These are phyloP conservation scores for Trichoderma reesei DNA, from an alignment of 495 filamentous ascomycete species.

Conservation along the genomic window DNA sequence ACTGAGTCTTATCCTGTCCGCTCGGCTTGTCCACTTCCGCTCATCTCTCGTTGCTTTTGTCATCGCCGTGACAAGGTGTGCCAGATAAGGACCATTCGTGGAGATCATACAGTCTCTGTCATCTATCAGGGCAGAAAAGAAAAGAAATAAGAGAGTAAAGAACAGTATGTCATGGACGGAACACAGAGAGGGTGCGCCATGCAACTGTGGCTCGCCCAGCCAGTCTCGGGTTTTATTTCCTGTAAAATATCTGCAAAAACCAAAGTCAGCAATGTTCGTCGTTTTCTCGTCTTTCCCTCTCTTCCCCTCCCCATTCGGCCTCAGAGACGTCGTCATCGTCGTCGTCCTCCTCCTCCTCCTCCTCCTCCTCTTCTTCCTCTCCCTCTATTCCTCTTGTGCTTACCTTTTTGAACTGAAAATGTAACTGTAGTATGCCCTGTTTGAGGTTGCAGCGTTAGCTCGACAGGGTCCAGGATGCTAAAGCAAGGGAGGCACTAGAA, in stretches of 20 bases:
- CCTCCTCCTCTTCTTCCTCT: background rate
- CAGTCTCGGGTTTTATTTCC: slow-evolving; percentile 38
- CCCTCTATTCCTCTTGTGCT: background rate
- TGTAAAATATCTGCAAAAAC: slow-evolving; percentile 50
- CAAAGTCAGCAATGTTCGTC: slow-evolving; percentile 26
- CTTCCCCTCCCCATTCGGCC: background rate
- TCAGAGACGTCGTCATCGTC: no score
- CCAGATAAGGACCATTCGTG: no score
- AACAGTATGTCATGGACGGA: background rate
- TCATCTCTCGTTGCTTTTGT: no score
- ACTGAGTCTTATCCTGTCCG: no score
- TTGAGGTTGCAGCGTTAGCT: slow-evolving; percentile 18
- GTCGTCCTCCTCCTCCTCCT: background rate
- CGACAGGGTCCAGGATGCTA: background rate
- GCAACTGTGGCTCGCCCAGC: background rate
- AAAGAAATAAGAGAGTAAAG: no score
- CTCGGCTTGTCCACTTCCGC: background rate
- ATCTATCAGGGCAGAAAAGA: no score
- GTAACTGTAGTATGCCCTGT: slow-evolving; percentile 92
- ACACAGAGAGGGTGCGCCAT: background rate
- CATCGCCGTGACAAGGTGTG: no score
- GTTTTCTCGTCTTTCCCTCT: background rate
- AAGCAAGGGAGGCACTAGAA: background rate
- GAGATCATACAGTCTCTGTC: no score
- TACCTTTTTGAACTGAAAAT: slow-evolving; percentile 94